A percentile compares a stretch with the other conserved stretches of the same genome.
Conservation (phyloP, 1,284 basidiomycete genomes). For the Trametes pubescens region DNA sequence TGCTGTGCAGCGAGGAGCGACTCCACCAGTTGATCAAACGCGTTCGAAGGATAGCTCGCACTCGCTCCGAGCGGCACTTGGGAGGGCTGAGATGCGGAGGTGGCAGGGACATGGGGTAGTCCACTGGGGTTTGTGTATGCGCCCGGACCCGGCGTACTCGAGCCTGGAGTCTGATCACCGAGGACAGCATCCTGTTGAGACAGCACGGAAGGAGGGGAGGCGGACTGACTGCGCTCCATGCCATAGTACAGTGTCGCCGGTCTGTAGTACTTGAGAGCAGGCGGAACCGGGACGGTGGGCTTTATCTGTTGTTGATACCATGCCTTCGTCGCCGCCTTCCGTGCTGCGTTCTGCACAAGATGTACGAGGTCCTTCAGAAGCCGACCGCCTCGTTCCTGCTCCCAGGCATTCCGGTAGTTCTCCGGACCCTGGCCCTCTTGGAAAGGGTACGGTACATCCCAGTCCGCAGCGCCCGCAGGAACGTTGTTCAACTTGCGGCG, state of each 20-base stretch:
- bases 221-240: constrained; percentile 25
- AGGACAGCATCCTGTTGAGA: constrained; percentile 7
- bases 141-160: constrained; percentile 12
- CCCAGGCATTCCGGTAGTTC: constrained; percentile 67
- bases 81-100: background rate
- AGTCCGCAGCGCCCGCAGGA: constrained; percentile 78
- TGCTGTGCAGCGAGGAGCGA: constrained; percentile 29
- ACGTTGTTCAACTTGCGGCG: constrained; percentile 69
- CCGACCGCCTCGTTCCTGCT: constrained; percentile 64
- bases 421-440: constrained; percentile 70
- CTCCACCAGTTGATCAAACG: constrained; percentile 32
- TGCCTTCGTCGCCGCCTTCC: constrained; percentile 42
- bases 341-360: constrained; percentile 62
- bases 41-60: constrained; percentile 13
- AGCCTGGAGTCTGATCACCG: constrained; percentile 3
- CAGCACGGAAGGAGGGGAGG: constrained; percentile 8
- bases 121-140: background rate
- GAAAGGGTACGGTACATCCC: constrained; percentile 84
- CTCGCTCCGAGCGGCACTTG: background rate
- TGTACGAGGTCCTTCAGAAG: constrained; percentile 67
- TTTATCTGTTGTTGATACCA: constrained; percentile 32
- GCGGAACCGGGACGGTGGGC: constrained; percentile 31
- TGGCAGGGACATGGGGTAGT: constrained; percentile 9
- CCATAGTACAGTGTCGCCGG: constrained; percentile 42
- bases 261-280: constrained; percentile 47